These are phyloP conservation scores for Neurospora sp. DNA, from an alignment of 495 filamentous ascomycete genomes.

Conservation along the genomic window DNA sequence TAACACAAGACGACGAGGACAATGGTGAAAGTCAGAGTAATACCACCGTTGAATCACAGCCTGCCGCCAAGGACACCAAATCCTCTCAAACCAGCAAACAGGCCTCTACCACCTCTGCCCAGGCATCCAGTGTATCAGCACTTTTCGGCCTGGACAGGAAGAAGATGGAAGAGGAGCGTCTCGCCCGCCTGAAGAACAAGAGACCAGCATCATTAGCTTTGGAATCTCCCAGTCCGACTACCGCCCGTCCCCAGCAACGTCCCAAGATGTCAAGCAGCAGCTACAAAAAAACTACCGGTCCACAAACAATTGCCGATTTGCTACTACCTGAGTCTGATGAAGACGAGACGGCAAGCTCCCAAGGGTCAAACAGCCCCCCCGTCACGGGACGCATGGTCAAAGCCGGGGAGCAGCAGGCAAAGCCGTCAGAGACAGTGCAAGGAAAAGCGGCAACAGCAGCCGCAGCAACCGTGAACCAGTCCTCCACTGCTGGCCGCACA, in stretches of 20 bases:
- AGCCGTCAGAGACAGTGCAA: not conserved
- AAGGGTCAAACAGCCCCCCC: not conserved
- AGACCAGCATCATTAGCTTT: slow-evolving; percentile 39
- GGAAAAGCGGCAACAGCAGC: not conserved
- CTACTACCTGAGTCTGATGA: not conserved
- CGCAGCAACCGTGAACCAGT: not conserved
- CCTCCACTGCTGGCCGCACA: not conserved
- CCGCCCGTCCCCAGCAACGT: slow-evolving; percentile 15
- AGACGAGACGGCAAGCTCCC: not conserved
- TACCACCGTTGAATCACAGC: not conserved
- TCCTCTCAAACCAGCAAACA: not conserved
- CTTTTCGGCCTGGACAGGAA: slow-evolving; percentile 55
- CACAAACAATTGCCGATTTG: not conserved
- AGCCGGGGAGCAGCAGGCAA: not conserved
- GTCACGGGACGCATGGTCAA: not conserved
- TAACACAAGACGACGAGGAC: slow-evolving; percentile 13
- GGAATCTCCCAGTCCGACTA: not conserved
- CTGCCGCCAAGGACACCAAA: not conserved
- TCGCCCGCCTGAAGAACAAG: slow-evolving; percentile 45
- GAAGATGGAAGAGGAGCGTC: slow-evolving; percentile 77
- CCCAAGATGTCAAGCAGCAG: slow-evolving; percentile 7
- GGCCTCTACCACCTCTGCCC: not conserved
- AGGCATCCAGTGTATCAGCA: not conserved
- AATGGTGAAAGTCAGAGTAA: not conserved
- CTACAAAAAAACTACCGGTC: not conserved